These are phyloP conservation scores for Neurospora sp. DNA, from an alignment of 495 filamentous ascomycete genomes.

Conservation along the genomic window DNA sequence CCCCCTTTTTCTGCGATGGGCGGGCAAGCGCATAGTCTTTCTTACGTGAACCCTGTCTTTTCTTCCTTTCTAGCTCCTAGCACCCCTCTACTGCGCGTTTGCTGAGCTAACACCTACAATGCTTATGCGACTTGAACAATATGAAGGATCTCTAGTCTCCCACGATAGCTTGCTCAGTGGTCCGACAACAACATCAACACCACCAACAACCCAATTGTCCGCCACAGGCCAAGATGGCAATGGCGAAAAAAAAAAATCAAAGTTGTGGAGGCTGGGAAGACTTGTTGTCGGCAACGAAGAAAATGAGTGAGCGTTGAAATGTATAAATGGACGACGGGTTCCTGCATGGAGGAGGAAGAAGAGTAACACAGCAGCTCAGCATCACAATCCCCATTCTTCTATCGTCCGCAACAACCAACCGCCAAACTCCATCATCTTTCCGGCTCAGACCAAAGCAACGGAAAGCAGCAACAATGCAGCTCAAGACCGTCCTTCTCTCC, in stretches of 20 bases:
- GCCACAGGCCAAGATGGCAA: not conserved
- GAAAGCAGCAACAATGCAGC: not conserved
- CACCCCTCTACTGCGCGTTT: not conserved
- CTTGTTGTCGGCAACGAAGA: not conserved
- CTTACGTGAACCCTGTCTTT: not conserved
- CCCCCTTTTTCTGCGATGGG: not conserved
- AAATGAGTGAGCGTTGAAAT: not conserved
- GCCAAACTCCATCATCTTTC: not conserved
- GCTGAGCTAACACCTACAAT: not conserved
- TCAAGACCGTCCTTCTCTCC: not conserved
- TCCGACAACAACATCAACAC: not conserved
- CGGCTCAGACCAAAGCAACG: not conserved
- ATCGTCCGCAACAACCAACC: not conserved
- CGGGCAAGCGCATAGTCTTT: not conserved
- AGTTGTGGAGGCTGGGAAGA: not conserved
- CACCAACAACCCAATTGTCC: not conserved
- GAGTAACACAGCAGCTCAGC: not conserved
- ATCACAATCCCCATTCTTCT: not conserved
- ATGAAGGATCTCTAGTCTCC: not conserved
- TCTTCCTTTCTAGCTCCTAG: not conserved
- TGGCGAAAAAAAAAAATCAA: not conserved
- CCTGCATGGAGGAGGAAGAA: not conserved
- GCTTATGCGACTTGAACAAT: not conserved
- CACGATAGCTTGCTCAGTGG: not conserved
- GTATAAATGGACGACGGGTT: not conserved